Evolutionary conservation across 257 asterid genomes (phyloP), one percentile per base, ranked within the genome.

Genomic region (Fraxinus pennsylvanica): DNA sequence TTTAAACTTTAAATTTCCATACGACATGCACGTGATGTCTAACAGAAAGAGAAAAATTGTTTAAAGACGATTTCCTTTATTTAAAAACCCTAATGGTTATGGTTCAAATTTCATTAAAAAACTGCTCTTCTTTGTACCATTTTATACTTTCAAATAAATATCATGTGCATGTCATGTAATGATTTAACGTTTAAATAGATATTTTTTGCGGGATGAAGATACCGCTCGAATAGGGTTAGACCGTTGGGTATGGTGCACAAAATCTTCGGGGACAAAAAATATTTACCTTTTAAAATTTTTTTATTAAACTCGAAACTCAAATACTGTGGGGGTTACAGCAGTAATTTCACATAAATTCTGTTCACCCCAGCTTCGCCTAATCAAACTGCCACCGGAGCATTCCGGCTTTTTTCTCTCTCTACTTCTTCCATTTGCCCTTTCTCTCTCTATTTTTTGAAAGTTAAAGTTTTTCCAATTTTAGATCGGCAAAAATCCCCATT

Each of bases 381-480:
- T 63, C 69, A 63, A 63, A 81, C 79, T 79, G 78, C 77, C 86
- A 47, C 82, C 87, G 83, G 87, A 82, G 86, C 77, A 45, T 39
- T 41, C 77, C 21, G 21, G 75, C 77, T 71, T 74, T 14, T 35
- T 73, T 63, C 72, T 71, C 75, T 68, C 73, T 43, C 43, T 39
- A 13, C 80, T 30, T 68, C 72, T 21, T 54, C 43, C 74, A 29
- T 9, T 9, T 63, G 1, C 69, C 17, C 69, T 22, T 9, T 63
- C 33, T 25, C 33, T 25, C 35, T 63, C 69, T 22, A 54, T 63
- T 0, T 27, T 63, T 61, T 61, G 9, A 61, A 25, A 25, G 32
- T 63, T 9, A 12, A 27, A 32, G 33, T 10, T 63, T 63, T 63
- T 17, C 27, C 35, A 63, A 63, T 39, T 39, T 22, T 65, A 75